Evolutionary conservation across 805 yeast species (phyloP), one percentile per base, ranked within the genome.

Genomic region (Henningerozyma blattae): DNA sequence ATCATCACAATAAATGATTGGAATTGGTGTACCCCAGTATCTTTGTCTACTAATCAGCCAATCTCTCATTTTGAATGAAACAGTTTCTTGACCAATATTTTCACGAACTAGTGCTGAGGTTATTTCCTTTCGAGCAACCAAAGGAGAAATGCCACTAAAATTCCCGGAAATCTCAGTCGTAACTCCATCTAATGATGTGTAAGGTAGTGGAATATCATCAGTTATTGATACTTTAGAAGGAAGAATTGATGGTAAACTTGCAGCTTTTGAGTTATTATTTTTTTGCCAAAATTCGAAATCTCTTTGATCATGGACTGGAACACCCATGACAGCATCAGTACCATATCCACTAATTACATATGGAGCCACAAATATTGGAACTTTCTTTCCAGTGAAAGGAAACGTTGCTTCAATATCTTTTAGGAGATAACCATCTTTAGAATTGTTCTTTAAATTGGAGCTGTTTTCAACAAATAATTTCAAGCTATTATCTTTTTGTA

Each of bases 1-100:
- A 3, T 56, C 42, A 5, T 67, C 68, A 61, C 98, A 91, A 49
- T 91, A 91, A 18, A 91, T 67, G 15, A 91, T 85, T 4, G 98
- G 98, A 35, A 91, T 91, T 2, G 98, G 98, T 0, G 96, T 91
- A 18, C 98, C 98, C 98, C 98, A 91, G 56, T 81, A 89, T 39
- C 98, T 63, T 56, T 91, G 98, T 50, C 98, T 72, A 48, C 93
- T 79, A 31, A 91, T 80, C 18, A 91, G 67, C 98, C 98, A 91
- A 52, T 91, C 98, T 44, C 96, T 68, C 19, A 91, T 61, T 43
- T 77, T 70, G 47, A 67, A 78, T 42, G 76, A 76, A 0, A 68
- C 65, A 4, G 70, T 62, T 3, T 44, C 37, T 1, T 56, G 43
- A 0, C 89, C 95, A 2, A 54, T 27, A 0, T 58, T 56, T 0